Conservation (phyloP, 192 early-diverging fungal species). For the Jimgerdemannia flammicorona region DNA sequence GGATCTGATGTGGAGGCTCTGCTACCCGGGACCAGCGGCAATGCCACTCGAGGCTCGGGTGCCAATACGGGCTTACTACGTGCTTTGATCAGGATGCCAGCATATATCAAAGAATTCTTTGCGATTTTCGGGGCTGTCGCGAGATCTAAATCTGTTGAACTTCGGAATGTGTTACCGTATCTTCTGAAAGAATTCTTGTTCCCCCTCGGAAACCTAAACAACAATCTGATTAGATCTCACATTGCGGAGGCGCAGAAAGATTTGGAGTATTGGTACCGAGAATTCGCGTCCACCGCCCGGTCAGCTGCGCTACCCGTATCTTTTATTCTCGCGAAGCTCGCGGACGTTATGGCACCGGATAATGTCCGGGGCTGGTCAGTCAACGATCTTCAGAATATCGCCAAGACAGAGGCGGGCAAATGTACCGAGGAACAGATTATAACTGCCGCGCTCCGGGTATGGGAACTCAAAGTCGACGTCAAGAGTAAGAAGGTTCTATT, state of each 20-base stretch:
- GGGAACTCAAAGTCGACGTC: not conserved
- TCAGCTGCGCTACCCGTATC: not conserved
- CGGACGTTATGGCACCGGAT: not conserved
- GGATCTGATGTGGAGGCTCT: not conserved
- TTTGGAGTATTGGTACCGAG: not conserved
- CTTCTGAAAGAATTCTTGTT: not conserved
- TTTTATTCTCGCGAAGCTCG: not conserved
- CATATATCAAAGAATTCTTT: not conserved
- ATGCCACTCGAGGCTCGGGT: not conserved
- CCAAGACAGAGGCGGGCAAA: not conserved
- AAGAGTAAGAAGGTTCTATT: not conserved
- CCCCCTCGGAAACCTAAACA: not conserved
- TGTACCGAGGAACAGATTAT: not conserved
- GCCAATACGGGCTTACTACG: not conserved
- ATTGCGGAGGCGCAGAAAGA: not conserved
- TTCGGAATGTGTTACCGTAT: not conserved
- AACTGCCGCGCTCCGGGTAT: not conserved
- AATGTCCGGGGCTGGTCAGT: not conserved
- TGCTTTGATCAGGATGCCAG: not conserved
- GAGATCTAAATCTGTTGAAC: not conserved
- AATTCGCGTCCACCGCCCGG: not conserved
- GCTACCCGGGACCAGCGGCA: not conserved
- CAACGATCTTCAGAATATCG: not conserved
- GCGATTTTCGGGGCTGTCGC: not conserved
- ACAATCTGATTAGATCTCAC: not conserved